phyloP scores from a whole-genome alignment of 345 rosid species.

The Boechera retrofracta region DNA sequence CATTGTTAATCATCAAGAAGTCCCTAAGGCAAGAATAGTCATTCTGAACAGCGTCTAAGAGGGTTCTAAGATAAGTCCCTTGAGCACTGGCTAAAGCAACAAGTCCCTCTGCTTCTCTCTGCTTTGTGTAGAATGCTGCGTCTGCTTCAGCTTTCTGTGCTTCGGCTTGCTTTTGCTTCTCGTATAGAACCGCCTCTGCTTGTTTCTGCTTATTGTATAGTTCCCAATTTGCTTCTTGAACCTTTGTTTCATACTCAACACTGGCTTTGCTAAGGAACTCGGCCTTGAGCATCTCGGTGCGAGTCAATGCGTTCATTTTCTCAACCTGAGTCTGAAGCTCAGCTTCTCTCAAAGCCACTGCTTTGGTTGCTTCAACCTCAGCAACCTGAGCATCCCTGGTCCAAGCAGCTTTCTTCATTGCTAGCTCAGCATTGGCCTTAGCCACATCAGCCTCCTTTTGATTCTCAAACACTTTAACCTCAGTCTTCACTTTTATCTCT shows the following conservation, averaged over 20 bases:
- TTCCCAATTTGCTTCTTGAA: slow-evolving; percentile 82
- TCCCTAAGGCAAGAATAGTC: slow-evolving; percentile 63
- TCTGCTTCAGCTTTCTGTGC: slow-evolving; percentile 72
- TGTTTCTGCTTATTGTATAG: slow-evolving; percentile 65
- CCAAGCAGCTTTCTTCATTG: slow-evolving; percentile 83
- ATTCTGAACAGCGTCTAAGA: slow-evolving; percentile 59
- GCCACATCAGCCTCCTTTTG: slow-evolving; percentile 76
- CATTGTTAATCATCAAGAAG: slow-evolving; percentile 64
- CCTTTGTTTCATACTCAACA: slow-evolving; percentile 80
- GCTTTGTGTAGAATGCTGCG: slow-evolving; percentile 61
- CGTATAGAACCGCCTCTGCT: slow-evolving; percentile 65
- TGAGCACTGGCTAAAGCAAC: slow-evolving; percentile 66
- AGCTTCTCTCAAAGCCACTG: slow-evolving; percentile 71
- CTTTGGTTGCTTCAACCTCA: slow-evolving; percentile 76
- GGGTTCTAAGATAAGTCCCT: slow-evolving; percentile 59
- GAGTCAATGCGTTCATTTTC: slow-evolving; percentile 70
- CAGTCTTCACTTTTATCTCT: slow-evolving; percentile 66
- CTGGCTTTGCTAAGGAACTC: slow-evolving; percentile 76
- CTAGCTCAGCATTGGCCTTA: slow-evolving; percentile 67
- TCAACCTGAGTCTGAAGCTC: slow-evolving; percentile 80
- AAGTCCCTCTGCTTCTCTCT: slow-evolving; percentile 72
- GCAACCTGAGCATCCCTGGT: slow-evolving; percentile 63
- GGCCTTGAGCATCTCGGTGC: slow-evolving; percentile 80
- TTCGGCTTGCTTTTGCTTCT: slow-evolving; percentile 62
- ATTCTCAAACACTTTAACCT: slow-evolving; percentile 77